These are phyloP conservation scores for Thraustochytrium sp. DNA, from an alignment of 352 stramenopile species.

Conservation along the genomic window DNA sequence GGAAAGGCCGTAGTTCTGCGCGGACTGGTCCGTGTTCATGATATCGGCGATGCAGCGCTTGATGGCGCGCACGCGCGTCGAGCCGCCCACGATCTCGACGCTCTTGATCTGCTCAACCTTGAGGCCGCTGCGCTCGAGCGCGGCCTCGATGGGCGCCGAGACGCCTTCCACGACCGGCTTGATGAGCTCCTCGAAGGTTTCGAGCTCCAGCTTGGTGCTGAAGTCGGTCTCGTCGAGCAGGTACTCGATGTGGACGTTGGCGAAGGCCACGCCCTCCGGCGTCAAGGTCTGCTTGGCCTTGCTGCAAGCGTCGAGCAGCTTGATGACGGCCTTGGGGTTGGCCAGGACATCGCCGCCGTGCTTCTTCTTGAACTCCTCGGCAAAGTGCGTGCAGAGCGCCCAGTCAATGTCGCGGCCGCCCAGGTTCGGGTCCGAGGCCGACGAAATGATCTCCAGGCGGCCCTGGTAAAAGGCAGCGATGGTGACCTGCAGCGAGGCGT, in stretches of 20 bases:
- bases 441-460: slow-evolving; percentile 88
- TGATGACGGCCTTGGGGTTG: slow-evolving; percentile 88
- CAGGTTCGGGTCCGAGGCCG: slow-evolving; percentile 85
- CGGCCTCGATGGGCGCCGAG: slow-evolving; percentile 68
- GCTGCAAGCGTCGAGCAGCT: slow-evolving; percentile 93
- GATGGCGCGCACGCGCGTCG: slow-evolving; percentile 75
- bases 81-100: slow-evolving; percentile 79
- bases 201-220: slow-evolving; percentile 80
- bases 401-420: slow-evolving; percentile 94
- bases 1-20: slow-evolving; percentile 91
- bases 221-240: slow-evolving; percentile 97
- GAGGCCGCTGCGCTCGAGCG: slow-evolving; percentile 51
- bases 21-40: slow-evolving; percentile 81
- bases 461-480: slow-evolving; percentile 76
- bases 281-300: slow-evolving; percentile 98
- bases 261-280: slow-evolving; percentile 89
- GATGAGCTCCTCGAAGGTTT: slow-evolving; percentile 90
- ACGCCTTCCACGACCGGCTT: slow-evolving; percentile 71
- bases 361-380: slow-evolving; percentile 91
- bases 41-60: slow-evolving; percentile 68
- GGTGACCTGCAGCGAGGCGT: slow-evolving; percentile 60
- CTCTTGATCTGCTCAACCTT: slow-evolving; percentile 50
- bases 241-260: slow-evolving; percentile 93
- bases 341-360: slow-evolving; percentile 81
- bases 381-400: slow-evolving; percentile 85